Percentiles rank a stretch among this genome's conserved stretches.
Conservation (phyloP, 139 green algal genomes). For the Chlorella sp. region DNA sequence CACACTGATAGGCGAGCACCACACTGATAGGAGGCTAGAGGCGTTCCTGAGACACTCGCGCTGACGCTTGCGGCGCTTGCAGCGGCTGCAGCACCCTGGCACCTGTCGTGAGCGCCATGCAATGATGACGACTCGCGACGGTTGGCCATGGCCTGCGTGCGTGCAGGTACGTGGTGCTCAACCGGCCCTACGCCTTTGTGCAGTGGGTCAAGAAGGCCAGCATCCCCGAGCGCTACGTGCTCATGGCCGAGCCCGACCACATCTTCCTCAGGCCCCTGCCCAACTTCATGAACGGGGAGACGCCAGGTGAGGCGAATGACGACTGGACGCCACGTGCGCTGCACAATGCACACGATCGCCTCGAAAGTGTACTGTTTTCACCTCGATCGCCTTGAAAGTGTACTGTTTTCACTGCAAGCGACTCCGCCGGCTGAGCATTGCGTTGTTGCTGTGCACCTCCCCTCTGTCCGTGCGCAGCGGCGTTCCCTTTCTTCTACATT, state of each 20-base stretch:
- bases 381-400: neutral
- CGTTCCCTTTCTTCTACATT: conserved; percentile 99
- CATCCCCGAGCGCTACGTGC: conserved; percentile 84
- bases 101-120: too few species aligned
- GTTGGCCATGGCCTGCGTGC: too few species aligned
- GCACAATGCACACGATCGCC: neutral
- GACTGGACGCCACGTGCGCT: too few species aligned
- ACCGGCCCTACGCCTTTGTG: conserved; percentile 88
- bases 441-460: too few species aligned
- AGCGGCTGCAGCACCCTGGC: too few species aligned
- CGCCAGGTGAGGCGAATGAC: conserved; percentile 18
- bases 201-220: conserved; percentile 77
- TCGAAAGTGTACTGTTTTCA: too few species aligned
- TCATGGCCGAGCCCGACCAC: conserved; percentile 98
- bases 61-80: too few species aligned
- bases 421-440: too few species aligned
- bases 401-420: too few species aligned
- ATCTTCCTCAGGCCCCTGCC: conserved; percentile 87
- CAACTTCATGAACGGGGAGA: conserved; percentile 80
- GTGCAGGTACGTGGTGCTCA: conserved; percentile 86
- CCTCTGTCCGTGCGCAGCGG: conserved; percentile 34
- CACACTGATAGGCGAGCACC: neutral
- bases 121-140: too few species aligned
- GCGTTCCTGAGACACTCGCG: too few species aligned
- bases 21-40: neutral